Percentiles rank a stretch among this genome's conserved stretches.
Conservation (phyloP, 192 early-diverging fungal genomes). For the Linnemannia zychae region DNA sequence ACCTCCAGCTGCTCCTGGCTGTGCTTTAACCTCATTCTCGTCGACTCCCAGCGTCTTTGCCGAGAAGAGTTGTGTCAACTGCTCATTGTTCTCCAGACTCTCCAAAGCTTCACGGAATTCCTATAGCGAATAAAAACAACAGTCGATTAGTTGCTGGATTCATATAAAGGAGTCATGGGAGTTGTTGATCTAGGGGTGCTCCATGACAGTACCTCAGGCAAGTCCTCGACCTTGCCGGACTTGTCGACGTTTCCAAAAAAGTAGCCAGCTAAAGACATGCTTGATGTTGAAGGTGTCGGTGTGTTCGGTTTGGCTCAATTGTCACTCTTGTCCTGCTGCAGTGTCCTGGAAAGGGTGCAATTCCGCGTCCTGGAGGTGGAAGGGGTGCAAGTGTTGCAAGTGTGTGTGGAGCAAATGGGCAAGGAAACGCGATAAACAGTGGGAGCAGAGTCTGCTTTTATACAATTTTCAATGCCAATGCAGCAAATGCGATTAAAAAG, state of each 20-base stretch:
- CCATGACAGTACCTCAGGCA: conserved; percentile 59
- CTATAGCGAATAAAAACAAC: conserved; percentile 43
- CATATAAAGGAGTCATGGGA: not conserved
- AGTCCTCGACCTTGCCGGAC: conserved; percentile 81
- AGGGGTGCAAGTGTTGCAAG: conserved; percentile 1
- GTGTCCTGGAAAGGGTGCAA: not conserved
- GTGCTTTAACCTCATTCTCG: conserved; percentile 56
- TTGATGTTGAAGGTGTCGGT: not conserved
- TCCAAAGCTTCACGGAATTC: conserved; percentile 68
- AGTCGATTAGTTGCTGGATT: not conserved
- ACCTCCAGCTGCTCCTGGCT: conserved; percentile 56
- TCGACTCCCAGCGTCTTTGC: conserved; percentile 67
- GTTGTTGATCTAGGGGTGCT: not conserved
- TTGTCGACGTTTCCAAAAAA: conserved; percentile 95
- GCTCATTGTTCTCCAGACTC: conserved; percentile 63
- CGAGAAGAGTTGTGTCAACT: conserved; percentile 64
- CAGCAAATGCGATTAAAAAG: not conserved
- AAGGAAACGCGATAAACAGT: not conserved
- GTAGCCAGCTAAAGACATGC: conserved; percentile 79
- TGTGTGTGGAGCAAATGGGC: not conserved
- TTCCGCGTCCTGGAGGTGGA: not conserved
- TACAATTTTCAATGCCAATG: not conserved
- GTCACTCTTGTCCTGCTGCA: not conserved
- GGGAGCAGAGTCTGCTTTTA: not conserved
- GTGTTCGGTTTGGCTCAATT: not conserved